Percentiles rank a stretch among this genome's conserved stretches.
Conservation (phyloP, 371 early-diverging fungal species). For the Lichtheimia corymbifera region DNA sequence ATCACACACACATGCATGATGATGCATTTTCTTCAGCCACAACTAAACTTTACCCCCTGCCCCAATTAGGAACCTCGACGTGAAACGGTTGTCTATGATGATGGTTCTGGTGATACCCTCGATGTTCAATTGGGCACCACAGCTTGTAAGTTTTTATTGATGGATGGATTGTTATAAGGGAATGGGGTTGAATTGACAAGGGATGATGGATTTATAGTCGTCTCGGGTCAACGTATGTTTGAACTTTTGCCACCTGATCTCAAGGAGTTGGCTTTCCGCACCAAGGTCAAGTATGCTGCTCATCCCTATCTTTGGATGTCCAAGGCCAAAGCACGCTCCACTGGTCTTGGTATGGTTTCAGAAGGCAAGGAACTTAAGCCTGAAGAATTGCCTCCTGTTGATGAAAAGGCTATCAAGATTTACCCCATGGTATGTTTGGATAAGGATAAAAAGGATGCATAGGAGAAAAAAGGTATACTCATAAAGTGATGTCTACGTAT, state of each 20-base stretch:
- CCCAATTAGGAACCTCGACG: conserved; percentile 39
- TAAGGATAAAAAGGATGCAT: background rate
- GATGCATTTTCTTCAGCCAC: background rate
- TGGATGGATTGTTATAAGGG: background rate
- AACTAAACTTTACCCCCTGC: background rate
- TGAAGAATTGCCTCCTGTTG: conserved; percentile 42
- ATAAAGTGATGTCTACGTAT: background rate
- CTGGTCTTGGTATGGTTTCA: conserved; percentile 48
- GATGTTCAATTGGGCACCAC: conserved; percentile 55
- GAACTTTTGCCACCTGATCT: conserved; percentile 46
- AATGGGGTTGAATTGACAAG: background rate
- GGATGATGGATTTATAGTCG: conserved; percentile 22
- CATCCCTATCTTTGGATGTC: conserved; percentile 57
- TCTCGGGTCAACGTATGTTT: conserved; percentile 52
- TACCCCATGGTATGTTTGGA: conserved; percentile 45
- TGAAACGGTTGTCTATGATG: conserved; percentile 44
- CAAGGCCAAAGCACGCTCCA: conserved; percentile 38
- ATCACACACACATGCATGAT: background rate
- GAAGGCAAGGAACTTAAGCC: conserved; percentile 41
- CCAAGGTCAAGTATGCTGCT: conserved; percentile 50
- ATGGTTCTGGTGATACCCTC: conserved; percentile 38
- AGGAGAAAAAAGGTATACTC: background rate
- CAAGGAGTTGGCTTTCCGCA: conserved; percentile 49
- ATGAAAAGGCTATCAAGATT: conserved; percentile 42
- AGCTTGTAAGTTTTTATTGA: conserved; percentile 36